Conservation (phyloP, 768 basidiomycete genomes). For the Serpula lacrymans region DNA sequence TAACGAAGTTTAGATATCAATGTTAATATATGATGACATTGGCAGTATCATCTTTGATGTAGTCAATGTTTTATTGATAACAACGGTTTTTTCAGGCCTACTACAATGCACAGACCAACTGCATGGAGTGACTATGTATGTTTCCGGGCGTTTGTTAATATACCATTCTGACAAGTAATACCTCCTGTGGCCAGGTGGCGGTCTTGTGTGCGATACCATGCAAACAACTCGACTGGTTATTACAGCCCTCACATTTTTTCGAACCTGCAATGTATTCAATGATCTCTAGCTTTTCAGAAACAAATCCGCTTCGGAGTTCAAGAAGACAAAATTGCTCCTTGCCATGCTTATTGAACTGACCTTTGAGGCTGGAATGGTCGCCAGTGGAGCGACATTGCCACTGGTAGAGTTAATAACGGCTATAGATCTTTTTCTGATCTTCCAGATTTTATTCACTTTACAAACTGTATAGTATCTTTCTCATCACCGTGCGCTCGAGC, state of each 20-base stretch:
- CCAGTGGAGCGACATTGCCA: background rate
- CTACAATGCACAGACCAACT: no score
- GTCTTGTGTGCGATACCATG: background rate
- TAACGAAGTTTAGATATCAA: background rate
- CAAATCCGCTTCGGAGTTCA: background rate
- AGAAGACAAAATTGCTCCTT: background rate
- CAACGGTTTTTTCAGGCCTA: background rate
- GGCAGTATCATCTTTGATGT: background rate
- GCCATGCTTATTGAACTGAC: background rate
- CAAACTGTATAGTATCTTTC: background rate
- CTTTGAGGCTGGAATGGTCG: conserved; percentile 1
- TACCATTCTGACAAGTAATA: no score
- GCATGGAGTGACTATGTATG: no score
- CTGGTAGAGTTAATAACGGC: background rate
- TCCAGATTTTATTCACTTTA: background rate
- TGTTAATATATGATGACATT: background rate
- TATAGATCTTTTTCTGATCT: background rate
- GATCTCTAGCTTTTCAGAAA: background rate
- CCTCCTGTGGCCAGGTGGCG: background rate
- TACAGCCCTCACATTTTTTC: no score
- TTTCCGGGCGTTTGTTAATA: no score
- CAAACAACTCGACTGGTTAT: background rate
- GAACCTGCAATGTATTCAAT: no score
- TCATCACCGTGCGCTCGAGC: background rate
- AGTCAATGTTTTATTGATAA: background rate